Conservation (phyloP, 805 yeast genomes). For the Starmerella stellata region DNA sequence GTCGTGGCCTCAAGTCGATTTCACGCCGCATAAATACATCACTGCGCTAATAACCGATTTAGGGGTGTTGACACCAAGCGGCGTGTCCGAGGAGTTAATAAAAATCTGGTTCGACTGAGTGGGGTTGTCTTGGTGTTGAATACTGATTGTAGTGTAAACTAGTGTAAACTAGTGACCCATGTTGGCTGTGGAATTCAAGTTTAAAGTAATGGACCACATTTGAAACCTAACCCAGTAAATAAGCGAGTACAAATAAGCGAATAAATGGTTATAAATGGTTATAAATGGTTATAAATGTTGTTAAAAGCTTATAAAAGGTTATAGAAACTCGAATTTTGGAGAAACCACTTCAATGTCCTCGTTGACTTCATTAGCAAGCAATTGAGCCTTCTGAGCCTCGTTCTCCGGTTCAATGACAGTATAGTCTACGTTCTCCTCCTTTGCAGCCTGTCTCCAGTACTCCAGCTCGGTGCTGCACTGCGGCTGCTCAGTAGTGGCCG, state of each 20-base stretch:
- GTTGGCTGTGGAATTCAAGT: too few species aligned
- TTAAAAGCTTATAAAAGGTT: too few species aligned
- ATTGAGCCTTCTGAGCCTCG: neutral
- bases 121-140: too few species aligned
- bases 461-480: slow-evolving; percentile 52
- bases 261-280: too few species aligned
- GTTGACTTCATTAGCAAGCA: neutral
- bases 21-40: slow-evolving; percentile 87
- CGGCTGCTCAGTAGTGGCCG: slow-evolving; percentile 38
- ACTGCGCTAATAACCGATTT: slow-evolving; percentile 92
- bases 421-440: slow-evolving; percentile 27
- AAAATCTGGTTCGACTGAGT: slow-evolving; percentile 90
- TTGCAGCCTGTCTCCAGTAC: slow-evolving; percentile 45
- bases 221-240: too few species aligned
- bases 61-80: slow-evolving; percentile 93
- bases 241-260: neutral
- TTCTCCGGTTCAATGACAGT: neutral
- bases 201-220: too few species aligned
- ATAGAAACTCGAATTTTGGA: neutral
- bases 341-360: neutral
- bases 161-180: too few species aligned
- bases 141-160: too few species aligned
- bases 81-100: slow-evolving; percentile 94
- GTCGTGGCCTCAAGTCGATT: slow-evolving; percentile 53
- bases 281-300: too few species aligned